phyloP scores from a whole-genome alignment of 208 protist species.

The Crithidia mellificae region DNA sequence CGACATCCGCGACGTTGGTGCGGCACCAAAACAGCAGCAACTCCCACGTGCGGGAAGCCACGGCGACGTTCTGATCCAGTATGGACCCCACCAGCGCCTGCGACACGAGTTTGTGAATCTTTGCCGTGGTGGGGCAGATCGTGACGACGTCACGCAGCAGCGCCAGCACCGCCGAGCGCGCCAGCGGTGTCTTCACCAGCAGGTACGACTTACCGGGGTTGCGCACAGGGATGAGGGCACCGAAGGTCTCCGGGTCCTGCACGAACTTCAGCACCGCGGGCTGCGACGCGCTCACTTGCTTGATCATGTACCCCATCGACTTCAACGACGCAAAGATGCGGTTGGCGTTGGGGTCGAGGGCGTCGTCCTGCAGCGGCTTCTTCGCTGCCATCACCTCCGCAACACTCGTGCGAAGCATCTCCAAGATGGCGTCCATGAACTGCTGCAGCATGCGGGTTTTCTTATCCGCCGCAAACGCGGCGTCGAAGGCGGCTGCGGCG shows the following conservation, averaged over 20 bases:
- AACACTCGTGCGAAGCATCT: slow-evolving; percentile 42
- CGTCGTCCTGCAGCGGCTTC: slow-evolving; percentile 71
- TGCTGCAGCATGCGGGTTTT: slow-evolving; percentile 53
- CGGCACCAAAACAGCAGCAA: slow-evolving; percentile 81
- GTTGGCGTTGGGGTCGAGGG: slow-evolving; percentile 70
- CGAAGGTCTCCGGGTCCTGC: slow-evolving; percentile 41
- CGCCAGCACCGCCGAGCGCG: slow-evolving; percentile 71
- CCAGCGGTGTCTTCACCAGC: slow-evolving; percentile 59
- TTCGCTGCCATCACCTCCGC: slow-evolving; percentile 35
- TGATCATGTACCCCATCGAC: slow-evolving; percentile 82
- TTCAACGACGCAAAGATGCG: slow-evolving; percentile 57
- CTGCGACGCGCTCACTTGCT: slow-evolving; percentile 67
- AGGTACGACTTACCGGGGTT: slow-evolving; percentile 37
- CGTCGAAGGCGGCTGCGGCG: slow-evolving; percentile 64
- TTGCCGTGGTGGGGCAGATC: slow-evolving; percentile 54
- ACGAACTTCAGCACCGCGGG: slow-evolving; percentile 64
- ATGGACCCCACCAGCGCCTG: slow-evolving; percentile 55
- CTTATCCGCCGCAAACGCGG: slow-evolving; percentile 61
- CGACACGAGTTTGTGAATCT: slow-evolving; percentile 61
- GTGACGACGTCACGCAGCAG: slow-evolving; percentile 76
- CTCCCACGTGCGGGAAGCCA: slow-evolving; percentile 76
- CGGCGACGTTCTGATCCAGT: slow-evolving; percentile 45
- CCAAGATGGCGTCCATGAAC: slow-evolving; percentile 61
- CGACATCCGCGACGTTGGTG: slow-evolving; percentile 42
- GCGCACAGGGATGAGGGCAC: slow-evolving; percentile 46